phyloP scores from a whole-genome alignment of 2,329 filamentous ascomycete species.

The Penicillium digitatum region DNA sequence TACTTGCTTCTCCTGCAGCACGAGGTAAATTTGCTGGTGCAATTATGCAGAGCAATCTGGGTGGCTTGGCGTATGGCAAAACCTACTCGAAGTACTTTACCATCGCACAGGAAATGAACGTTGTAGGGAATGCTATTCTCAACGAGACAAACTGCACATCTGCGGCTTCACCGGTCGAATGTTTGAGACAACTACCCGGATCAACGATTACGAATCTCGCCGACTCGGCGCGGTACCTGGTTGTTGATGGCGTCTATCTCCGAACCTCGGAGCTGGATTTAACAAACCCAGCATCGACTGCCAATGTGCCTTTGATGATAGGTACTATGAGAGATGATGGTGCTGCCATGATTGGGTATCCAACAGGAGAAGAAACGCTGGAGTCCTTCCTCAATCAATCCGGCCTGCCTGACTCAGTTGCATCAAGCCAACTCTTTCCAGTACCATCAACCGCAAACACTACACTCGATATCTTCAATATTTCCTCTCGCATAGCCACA shows the following conservation, averaged over 20 bases:
- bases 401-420: conserved; percentile 10
- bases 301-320: conserved; percentile 22
- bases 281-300: conserved; percentile 6
- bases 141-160: conserved; percentile 51
- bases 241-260: conserved; percentile 21
- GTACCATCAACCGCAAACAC: conserved; percentile 47
- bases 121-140: conserved; percentile 52
- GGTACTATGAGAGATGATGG: conserved; percentile 29
- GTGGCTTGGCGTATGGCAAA: conserved; percentile 56
- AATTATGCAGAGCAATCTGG: conserved; percentile 44
- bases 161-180: conserved; percentile 44
- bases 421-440: conserved; percentile 31
- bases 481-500: conserved; percentile 53
- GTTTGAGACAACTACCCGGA: conserved; percentile 39
- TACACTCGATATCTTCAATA: conserved; percentile 56
- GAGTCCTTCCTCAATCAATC: conserved; percentile 44
- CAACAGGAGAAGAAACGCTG: conserved; percentile 42
- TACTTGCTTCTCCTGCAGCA: conserved; percentile 35
- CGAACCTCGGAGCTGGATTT: conserved; percentile 15
- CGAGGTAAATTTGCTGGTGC: conserved; percentile 18
- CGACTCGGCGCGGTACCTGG: conserved; percentile 17
- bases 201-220: conserved; percentile 9
- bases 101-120: conserved; percentile 49
- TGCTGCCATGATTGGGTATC: conserved; percentile 46
- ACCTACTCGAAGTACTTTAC: conserved; percentile 59